These are phyloP conservation scores for Sclerotinia glacialis DNA, from an alignment of 2,329 filamentous ascomycete species.

Conservation along the genomic window DNA sequence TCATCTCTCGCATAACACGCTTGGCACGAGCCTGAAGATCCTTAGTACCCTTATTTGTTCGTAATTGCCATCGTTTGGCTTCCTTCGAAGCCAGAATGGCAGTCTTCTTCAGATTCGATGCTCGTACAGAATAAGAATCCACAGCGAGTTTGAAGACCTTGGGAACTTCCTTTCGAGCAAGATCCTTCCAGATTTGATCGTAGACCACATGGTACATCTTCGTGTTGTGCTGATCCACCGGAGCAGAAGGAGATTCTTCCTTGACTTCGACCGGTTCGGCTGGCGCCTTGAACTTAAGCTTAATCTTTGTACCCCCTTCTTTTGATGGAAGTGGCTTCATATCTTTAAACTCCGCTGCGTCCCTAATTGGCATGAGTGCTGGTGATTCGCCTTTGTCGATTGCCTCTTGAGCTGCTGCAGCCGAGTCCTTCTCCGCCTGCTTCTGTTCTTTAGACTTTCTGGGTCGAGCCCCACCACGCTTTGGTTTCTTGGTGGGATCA, in stretches of 20 bases:
- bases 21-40: constrained; percentile 96
- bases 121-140: constrained; percentile 79
- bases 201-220: constrained; percentile 97
- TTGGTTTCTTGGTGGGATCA: constrained; percentile 50
- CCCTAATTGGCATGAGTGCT: constrained; percentile 47
- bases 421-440: constrained; percentile 75
- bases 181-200: constrained; percentile 94
- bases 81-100: constrained; percentile 96
- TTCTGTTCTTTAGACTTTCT: constrained; percentile 92
- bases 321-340: constrained; percentile 32
- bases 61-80: constrained; percentile 92
- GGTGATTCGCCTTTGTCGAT: constrained; percentile 75
- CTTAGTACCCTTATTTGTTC: constrained; percentile 98
- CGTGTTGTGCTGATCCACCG: constrained; percentile 61
- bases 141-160: constrained; percentile 88
- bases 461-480: constrained; percentile 57
- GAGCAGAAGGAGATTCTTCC: constrained; percentile 44
- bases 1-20: constrained; percentile 99
- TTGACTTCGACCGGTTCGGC: constrained; percentile 32
- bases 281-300: constrained; percentile 48
- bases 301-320: constrained; percentile 58
- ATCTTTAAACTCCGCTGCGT: constrained; percentile 10
- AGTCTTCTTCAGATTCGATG: constrained; percentile 97
- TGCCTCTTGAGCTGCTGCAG: constrained; percentile 83
- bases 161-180: constrained; percentile 88